Evolutionary conservation across 225 moss, liverwort and hornwort genomes (phyloP), one percentile per base, ranked within the genome.

Genomic region (Sphagnum tenellum): DNA sequence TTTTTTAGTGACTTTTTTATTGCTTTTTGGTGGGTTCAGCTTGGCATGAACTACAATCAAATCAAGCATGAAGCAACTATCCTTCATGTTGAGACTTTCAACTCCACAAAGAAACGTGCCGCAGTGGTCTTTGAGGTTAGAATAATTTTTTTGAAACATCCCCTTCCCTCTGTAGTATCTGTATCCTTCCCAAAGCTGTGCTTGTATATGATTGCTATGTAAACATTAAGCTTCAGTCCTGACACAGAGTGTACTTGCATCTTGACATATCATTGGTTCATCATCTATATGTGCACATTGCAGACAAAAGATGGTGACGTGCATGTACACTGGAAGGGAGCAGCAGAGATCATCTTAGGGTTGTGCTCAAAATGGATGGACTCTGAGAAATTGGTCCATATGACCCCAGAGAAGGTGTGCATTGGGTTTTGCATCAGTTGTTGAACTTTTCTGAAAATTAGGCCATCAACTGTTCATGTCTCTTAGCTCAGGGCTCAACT

Each of bases 291-390:
- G 29, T 29, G 29, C 0, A 29, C 29, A 29, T 29, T 29, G 29
- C 29, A 29, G 29, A 29, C 73, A 51, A 73, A 74, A 3, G 59
- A 70, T 61, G 74, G 60, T 49, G 3, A 45, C 13, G 66, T 86
- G 51, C 76, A 87, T 71, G 87, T 69, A 47, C 92, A 92, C 50
- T 98, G 92, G 96, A 98, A 98, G 74, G 96, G 96, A 63, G 96
- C 96, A 66, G 96, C 96, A 4, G 96, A 98, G 72, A 86, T 93
- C 55, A 70, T 98, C 47, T 77, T 98, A 65, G 70, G 80, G 12
- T 64, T 79, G 56, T 81, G 87, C 67, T 69, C 69, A 48, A 50
- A n/a, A 8, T 93, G 78, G 77, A 62, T 88, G 2, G 76, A 98
- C 60, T 75, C 65, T 46, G 66, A 75, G 52, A 93, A 87, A 52